Evolutionary conservation across 257 asterid genomes (phyloP), one percentile per base, ranked within the genome.

Genomic region (Solanum bukasovii): DNA sequence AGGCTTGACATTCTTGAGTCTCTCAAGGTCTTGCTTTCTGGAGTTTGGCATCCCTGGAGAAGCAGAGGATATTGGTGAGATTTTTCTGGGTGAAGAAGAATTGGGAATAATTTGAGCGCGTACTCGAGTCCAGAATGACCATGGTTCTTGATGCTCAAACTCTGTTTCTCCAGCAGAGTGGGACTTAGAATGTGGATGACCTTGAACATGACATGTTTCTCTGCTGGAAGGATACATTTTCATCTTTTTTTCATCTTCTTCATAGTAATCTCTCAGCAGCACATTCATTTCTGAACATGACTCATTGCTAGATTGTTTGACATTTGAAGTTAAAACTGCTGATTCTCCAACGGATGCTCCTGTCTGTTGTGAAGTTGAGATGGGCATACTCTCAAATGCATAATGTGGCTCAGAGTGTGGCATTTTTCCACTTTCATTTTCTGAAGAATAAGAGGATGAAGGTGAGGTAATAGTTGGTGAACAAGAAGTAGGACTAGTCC

Each of bases 141-240:
- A 86, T 8, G 91, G 89, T 81, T 91, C 89, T n/a, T 93, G 84
- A 84, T 87, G 87, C 92, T 90, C 91, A 68, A 91, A 91, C 91
- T 93, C 95, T 31, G 91, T 90, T 78, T 93, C 94, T 63, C 92
- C 97, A 87, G 89, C 93, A 52, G 96, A 93, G 61, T 89, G 96
- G 84, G 94, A 91, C 94, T 94, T 91, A 86, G 34, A 87, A 87
- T 90, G 98, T 3, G 87, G 44, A 25, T 89, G 75, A 23, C 83
- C 65, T 79, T 90, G 90, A 5, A n/a, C 35, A 78, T 61, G 21
- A 25, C 90, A 87, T 71, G 27, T 35, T 85, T 88, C 93, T 63
- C 89, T 93, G 59, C 91, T 89, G 20, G 71, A 40, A 49, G 68
- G 70, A 70, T 44, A 16, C 70, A 18, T 46, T 27, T 46, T 46